Evolutionary conservation across 2,329 filamentous ascomycete species (phyloP), one percentile per base, ranked within the genome.

Genomic region (Chalara sp.): DNA sequence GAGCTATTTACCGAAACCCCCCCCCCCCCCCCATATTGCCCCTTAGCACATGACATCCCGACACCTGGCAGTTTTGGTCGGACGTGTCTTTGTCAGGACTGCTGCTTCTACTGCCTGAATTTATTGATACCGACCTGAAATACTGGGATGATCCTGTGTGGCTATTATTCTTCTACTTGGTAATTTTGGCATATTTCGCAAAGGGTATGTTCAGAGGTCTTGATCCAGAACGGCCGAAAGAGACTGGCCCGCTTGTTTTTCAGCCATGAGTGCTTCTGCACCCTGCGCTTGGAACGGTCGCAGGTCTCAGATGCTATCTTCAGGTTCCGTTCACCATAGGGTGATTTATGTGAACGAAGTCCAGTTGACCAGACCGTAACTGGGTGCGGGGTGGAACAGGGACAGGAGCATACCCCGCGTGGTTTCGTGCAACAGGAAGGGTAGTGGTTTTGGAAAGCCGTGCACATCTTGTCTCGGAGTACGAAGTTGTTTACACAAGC

Each of bases 171-270:
- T 53, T 57, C 53, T 44, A 47, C 46, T 55, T 56, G 50, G 44
- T 55, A 52, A 46, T 56, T 58, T 51, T 53, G 56, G 54, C 52
- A 58, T 46, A 56, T 56, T 47, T 56, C 46, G 48, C 48, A 56
- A 53, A 49, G 44, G 51, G 49, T 57, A 49, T 54, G 47, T 53
- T 53, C 43, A 48, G 39, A 55, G 53, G 39, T 50, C 50, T 53
- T 57, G 50, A 55, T 55, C 52, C 45, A 29, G 49, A 52, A 56
- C 42, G 28, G 49, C 50, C 48, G 39, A 50, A 46, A 53, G 21
- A 21, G 21, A 3, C 3, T 39, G 3, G 35, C 13, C 35, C 35
- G 3, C 35, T 39, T 39, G 13, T 39, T 13, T 13, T 39, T 39
- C 35, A 39, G 13, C 35, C 35, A 2, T 2, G 46, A 54, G 48